Conservation (phyloP, 139 green algal genomes). For the Chlorella sp. region DNA sequence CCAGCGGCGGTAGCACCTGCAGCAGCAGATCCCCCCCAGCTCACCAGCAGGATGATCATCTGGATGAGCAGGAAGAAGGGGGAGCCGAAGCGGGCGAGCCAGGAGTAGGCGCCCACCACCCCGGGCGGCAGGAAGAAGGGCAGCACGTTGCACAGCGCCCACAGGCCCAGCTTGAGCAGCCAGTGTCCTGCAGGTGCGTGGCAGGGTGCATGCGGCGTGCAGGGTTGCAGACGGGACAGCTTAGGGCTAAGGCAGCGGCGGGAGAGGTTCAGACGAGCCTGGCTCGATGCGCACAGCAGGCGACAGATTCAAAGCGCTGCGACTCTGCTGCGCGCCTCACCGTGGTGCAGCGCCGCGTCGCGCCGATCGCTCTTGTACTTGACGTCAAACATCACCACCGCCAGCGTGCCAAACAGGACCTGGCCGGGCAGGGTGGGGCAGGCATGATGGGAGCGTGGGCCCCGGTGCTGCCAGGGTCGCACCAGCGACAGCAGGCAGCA, state of each 20-base stretch:
- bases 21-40: too few species aligned
- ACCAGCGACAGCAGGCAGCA: background rate
- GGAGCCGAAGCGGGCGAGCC: constrained; percentile 84
- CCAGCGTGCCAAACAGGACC: constrained; percentile 88
- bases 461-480: too few species aligned
- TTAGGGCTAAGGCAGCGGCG: too few species aligned
- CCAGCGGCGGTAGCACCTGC: background rate
- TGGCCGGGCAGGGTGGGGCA: constrained; percentile 32
- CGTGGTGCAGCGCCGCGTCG: constrained; percentile 86
- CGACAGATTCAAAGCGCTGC: too few species aligned
- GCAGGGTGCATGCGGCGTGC: too few species aligned
- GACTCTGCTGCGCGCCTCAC: too few species aligned
- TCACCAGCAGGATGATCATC: constrained; percentile 58
- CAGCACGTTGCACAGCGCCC: constrained; percentile 78
- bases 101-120: constrained; percentile 78
- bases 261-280: too few species aligned
- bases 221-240: too few species aligned
- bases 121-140: constrained; percentile 88
- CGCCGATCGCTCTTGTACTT: constrained; percentile 84
- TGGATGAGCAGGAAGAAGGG: constrained; percentile 95
- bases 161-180: constrained; percentile 87
- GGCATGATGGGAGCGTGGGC: background rate
- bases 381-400: constrained; percentile 79
- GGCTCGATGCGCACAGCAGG: too few species aligned
- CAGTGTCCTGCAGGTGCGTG: constrained; percentile 55